Percentiles rank a stretch among this genome's conserved stretches.
Conservation (phyloP, 2,329 filamentous ascomycete species). For the Ilyonectria sp. region DNA sequence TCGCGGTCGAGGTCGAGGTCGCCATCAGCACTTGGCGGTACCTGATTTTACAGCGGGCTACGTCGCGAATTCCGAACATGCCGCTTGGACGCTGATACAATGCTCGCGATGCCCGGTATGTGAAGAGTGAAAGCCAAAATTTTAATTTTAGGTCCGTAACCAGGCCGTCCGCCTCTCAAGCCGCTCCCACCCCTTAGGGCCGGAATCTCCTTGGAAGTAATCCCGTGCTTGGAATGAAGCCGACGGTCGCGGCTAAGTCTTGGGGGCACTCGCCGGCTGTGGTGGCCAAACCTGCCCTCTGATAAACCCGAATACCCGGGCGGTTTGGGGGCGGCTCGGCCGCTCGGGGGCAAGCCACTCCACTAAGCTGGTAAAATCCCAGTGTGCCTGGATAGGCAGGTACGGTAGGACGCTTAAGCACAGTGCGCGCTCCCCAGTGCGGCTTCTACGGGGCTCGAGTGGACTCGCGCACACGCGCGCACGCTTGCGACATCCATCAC, state of each 20-base stretch:
- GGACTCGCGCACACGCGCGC: conserved; percentile 21
- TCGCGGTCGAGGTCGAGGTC: neutral
- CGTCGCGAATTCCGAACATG: neutral
- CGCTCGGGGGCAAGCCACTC: conserved; percentile 9
- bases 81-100: conserved; percentile 1
- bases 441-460: conserved; percentile 3
- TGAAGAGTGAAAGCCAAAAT: neutral
- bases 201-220: neutral
- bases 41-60: conserved; percentile 1
- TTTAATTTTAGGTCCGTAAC: neutral
- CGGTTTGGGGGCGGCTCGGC: conserved; percentile 4
- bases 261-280: conserved; percentile 5
- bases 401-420: conserved; percentile 24
- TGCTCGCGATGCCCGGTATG: neutral
- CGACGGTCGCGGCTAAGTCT: conserved; percentile 1
- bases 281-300: conserved; percentile 7
- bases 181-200: neutral
- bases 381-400: conserved; percentile 20
- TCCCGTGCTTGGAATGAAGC: conserved; percentile 8
- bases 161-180: neutral
- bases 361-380: conserved; percentile 16
- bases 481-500: conserved; percentile 17
- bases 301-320: conserved; percentile 16
- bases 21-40: conserved; percentile 2
- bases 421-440: conserved; percentile 22